A percentile compares a stretch with the other conserved stretches of the same genome.
phyloP scores from a whole-genome alignment of 1,284 basidiomycete species.

The Marasmius fiardii region DNA sequence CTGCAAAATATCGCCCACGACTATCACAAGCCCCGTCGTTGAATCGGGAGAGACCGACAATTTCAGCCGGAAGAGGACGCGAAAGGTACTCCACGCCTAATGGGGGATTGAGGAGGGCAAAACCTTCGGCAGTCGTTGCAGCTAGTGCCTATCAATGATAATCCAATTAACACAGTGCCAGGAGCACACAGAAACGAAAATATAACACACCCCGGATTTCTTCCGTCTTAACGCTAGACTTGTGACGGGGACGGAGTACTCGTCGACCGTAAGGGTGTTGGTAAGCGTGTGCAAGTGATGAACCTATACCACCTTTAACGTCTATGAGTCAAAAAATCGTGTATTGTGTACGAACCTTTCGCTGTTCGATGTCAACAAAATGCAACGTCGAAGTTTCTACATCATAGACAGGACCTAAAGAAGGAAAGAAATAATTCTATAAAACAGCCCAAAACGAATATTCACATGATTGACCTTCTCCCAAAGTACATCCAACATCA shows the following conservation, averaged over 20 bases:
- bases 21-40: conserved; percentile 70
- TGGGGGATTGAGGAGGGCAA: conserved; percentile 30
- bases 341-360: conserved; percentile 35
- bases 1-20: conserved; percentile 62
- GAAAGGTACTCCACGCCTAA: conserved; percentile 43
- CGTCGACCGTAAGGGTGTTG: conserved; percentile 37
- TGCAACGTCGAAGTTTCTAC: conserved; percentile 47
- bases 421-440: neutral
- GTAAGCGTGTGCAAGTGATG: conserved; percentile 47
- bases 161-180: conserved; percentile 5
- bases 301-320: conserved; percentile 33
- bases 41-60: conserved; percentile 49
- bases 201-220: conserved; percentile 46
- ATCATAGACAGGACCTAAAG: conserved; percentile 60
- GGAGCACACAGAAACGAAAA: conserved; percentile 15
- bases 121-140: conserved; percentile 50
- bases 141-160: conserved; percentile 39
- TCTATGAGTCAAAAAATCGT: neutral
- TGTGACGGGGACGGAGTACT: conserved; percentile 48
- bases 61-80: conserved; percentile 42
- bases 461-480: conserved; percentile 48
- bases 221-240: conserved; percentile 49
- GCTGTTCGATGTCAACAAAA: conserved; percentile 64
- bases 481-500: conserved; percentile 54
- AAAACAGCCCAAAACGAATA: neutral